These are phyloP conservation scores for Talaromyces sp. DNA, from an alignment of 2,329 filamentous ascomycete genomes.

Conservation along the genomic window DNA sequence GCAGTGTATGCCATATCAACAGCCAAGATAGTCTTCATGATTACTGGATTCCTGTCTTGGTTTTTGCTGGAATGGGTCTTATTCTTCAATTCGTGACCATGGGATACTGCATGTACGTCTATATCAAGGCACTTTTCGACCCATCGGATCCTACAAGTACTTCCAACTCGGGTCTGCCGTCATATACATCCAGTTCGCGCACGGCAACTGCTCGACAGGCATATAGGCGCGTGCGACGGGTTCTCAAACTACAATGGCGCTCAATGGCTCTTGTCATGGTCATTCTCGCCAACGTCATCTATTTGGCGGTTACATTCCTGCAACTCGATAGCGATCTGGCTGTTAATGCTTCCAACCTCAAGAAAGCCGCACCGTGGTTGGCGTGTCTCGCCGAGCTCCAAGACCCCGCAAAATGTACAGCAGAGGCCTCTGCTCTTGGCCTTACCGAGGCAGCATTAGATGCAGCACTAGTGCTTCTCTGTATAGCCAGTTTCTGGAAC, in stretches of 20 bases:
- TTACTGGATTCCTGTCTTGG: slow-evolving; percentile 86
- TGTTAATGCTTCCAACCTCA: slow-evolving; percentile 52
- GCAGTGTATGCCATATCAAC: slow-evolving; percentile 90
- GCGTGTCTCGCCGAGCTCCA: slow-evolving; percentile 60
- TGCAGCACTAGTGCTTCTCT: slow-evolving; percentile 77
- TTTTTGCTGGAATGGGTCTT: slow-evolving; percentile 71
- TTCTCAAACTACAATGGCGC: slow-evolving; percentile 90
- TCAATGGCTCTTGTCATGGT: slow-evolving; percentile 86
- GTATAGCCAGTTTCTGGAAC: slow-evolving; percentile 82
- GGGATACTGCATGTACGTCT: slow-evolving; percentile 90
- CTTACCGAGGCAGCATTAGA: slow-evolving; percentile 73
- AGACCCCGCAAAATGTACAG: slow-evolving; percentile 66
- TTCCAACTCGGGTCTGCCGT: slow-evolving; percentile 66
- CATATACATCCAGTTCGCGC: slow-evolving; percentile 70
- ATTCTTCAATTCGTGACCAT: slow-evolving; percentile 82
- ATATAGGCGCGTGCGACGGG: slow-evolving; percentile 78
- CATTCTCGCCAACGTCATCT: slow-evolving; percentile 86
- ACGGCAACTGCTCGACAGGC: slow-evolving; percentile 83
- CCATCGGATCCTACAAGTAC: slow-evolving; percentile 63
- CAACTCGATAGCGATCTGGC: slow-evolving; percentile 73
- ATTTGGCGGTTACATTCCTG: slow-evolving; percentile 89
- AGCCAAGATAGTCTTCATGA: slow-evolving; percentile 75
- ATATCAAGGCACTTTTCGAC: slow-evolving; percentile 77
- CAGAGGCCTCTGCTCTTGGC: slow-evolving; percentile 58
- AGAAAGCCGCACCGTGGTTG: slow-evolving; percentile 64